Evolutionary conservation across 2,329 filamentous ascomycete species (phyloP).

Genomic region (Neodidymelliopsis sp.): DNA sequence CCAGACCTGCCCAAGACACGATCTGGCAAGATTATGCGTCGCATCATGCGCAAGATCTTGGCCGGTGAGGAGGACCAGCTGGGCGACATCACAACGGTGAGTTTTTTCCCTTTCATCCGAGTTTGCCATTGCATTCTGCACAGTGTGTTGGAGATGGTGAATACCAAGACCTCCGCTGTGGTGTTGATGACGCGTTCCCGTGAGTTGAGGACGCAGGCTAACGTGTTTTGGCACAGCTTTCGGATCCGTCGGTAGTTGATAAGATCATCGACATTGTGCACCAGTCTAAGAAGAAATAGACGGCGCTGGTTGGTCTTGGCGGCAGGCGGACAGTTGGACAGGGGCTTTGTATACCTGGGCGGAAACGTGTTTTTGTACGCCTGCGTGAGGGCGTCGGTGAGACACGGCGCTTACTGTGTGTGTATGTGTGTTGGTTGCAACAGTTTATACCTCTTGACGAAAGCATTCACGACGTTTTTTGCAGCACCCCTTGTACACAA

Average conservation of each 20-base stretch:
- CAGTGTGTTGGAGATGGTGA: slow-evolving; percentile 9
- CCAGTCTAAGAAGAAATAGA: slow-evolving; percentile 58
- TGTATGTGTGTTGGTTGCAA: slow-evolving; percentile 1
- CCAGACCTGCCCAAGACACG: slow-evolving; percentile 96
- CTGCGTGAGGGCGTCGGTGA: slow-evolving; percentile 9
- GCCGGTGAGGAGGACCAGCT: slow-evolving; percentile 97
- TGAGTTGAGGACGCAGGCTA: slow-evolving; percentile 28
- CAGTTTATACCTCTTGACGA: slow-evolving; percentile 8
- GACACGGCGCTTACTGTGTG: slow-evolving; percentile 5
- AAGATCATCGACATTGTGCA: slow-evolving; percentile 89
- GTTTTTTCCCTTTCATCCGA: slow-evolving; percentile 45
- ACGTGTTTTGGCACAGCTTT: slow-evolving; percentile 65
- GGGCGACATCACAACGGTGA: slow-evolving; percentile 89
- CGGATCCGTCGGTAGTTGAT: slow-evolving; percentile 86
- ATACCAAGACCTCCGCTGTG: slow-evolving; percentile 14
- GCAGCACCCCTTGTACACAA: no score
- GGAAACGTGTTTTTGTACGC: not conserved
- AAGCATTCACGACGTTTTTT: not conserved
- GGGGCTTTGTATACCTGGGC: not conserved
- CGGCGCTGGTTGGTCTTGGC: slow-evolving; percentile 6
- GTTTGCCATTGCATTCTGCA: not conserved
- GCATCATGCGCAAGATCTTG: slow-evolving; percentile 95
- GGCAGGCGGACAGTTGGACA: slow-evolving; percentile 5
- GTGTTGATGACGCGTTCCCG: slow-evolving; percentile 38
- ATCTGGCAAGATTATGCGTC: slow-evolving; percentile 98